Conservation (phyloP, 2,329 filamentous ascomycete genomes). For the Leptographium lundbergii region DNA sequence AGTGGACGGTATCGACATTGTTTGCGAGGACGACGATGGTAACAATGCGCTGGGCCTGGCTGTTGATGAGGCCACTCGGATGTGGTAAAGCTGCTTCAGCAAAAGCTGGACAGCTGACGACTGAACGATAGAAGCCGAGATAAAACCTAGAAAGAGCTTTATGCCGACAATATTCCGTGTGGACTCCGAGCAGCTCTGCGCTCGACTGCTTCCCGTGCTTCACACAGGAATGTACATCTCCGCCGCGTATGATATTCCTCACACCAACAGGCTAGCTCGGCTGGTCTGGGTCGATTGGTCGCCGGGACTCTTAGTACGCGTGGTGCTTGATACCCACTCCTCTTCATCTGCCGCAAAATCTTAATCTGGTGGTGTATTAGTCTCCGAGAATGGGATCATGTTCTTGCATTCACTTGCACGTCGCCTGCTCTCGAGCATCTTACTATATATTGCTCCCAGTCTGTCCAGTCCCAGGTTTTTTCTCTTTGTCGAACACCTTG, state of each 20-base stretch:
- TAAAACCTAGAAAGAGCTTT: no score
- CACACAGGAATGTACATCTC: neutral
- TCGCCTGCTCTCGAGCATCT: neutral
- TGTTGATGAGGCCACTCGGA: neutral
- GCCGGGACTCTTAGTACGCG: neutral
- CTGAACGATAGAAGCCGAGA: no score
- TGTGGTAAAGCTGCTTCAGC: neutral
- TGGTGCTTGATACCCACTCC: neutral
- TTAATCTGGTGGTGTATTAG: no score
- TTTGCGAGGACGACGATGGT: neutral
- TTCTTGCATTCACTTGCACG: neutral
- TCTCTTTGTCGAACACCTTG: neutral
- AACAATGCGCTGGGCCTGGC: neutral
- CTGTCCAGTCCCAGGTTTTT: neutral
- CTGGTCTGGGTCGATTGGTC: neutral
- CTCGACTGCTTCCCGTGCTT: neutral
- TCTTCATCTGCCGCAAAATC: neutral
- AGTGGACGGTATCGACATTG: neutral
- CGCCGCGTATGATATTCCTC: neutral
- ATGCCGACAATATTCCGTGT: no score
- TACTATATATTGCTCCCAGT: neutral
- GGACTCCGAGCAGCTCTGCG: neutral
- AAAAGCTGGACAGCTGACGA: no score
- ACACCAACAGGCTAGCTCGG: neutral
- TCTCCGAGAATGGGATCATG: neutral